Evolutionary conservation across 2,329 filamentous ascomycete species (phyloP).

Genomic region (Fusarium fracticaudum): DNA sequence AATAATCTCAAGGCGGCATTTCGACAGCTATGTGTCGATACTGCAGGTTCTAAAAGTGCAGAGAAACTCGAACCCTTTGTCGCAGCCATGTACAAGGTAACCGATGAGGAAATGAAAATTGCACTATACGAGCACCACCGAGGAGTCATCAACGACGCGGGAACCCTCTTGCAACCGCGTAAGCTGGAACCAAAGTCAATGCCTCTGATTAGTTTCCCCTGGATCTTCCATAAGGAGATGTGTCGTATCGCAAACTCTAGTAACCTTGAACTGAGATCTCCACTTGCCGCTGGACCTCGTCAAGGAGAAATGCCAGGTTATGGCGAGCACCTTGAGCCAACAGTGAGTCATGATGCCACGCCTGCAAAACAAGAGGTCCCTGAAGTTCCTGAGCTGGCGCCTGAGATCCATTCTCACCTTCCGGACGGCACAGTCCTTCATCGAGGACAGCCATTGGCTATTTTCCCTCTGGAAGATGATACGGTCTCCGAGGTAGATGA

Average conservation of each 20-base stretch:
- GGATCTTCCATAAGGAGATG: constrained; percentile 79
- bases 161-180: constrained; percentile 32
- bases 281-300: constrained; percentile 21
- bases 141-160: constrained; percentile 48
- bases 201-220: constrained; percentile 93
- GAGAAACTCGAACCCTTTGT: constrained; percentile 75
- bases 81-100: constrained; percentile 88
- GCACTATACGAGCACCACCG: constrained; percentile 60
- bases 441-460: constrained; percentile 26
- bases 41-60: constrained; percentile 68
- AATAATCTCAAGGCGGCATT: constrained; percentile 74
- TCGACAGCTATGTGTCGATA: constrained; percentile 69
- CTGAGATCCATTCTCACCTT: constrained; percentile 20
- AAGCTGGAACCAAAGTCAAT: constrained; percentile 58
- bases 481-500: not conserved
- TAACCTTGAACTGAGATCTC: constrained; percentile 29
- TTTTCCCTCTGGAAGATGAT: constrained; percentile 25
- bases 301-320: not conserved
- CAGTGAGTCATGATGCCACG: not conserved
- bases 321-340: not conserved
- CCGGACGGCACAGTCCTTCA: constrained; percentile 33
- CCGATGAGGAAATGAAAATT: constrained; percentile 72
- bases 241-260: constrained; percentile 44
- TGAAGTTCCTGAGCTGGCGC: not conserved
- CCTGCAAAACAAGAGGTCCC: not conserved